phyloP scores from a whole-genome alignment of 345 rosid species.

The Sonneratia alba region DNA sequence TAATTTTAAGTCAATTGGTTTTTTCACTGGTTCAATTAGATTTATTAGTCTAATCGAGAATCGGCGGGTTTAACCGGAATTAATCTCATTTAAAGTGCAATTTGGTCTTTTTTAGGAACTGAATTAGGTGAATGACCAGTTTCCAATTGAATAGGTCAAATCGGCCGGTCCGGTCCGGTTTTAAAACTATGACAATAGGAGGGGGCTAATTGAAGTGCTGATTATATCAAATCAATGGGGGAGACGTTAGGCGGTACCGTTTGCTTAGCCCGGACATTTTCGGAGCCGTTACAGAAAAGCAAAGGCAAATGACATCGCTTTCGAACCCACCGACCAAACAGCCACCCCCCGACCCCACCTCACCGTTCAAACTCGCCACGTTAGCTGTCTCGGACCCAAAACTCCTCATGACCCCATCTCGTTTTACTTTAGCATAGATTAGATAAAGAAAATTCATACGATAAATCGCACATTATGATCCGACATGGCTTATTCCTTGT shows the following conservation, averaged over 20 bases:
- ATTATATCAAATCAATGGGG: not conserved
- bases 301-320: not conserved
- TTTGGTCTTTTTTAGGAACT: too few relatives aligned
- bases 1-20: too few relatives aligned
- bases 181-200: too few relatives aligned
- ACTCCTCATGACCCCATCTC: not conserved
- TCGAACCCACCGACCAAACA: slow-evolving; percentile 17
- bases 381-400: slow-evolving; percentile 25
- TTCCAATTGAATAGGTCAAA: too few relatives aligned
- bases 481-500: too few relatives aligned
- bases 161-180: too few relatives aligned
- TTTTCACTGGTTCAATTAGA: too few relatives aligned
- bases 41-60: too few relatives aligned
- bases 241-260: not conserved
- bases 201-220: not conserved
- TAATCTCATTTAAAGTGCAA: too few relatives aligned
- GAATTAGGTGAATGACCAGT: too few relatives aligned
- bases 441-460: not conserved
- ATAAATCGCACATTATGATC: not conserved
- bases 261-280: not conserved
- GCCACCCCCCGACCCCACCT: slow-evolving; percentile 3
- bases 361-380: slow-evolving; percentile 3
- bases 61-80: too few relatives aligned
- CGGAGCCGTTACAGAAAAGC: slow-evolving; percentile 10
- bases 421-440: not conserved